These are phyloP conservation scores for Apiotrichum brassicae DNA, from an alignment of 1,284 basidiomycete genomes.

Conservation along the genomic window DNA sequence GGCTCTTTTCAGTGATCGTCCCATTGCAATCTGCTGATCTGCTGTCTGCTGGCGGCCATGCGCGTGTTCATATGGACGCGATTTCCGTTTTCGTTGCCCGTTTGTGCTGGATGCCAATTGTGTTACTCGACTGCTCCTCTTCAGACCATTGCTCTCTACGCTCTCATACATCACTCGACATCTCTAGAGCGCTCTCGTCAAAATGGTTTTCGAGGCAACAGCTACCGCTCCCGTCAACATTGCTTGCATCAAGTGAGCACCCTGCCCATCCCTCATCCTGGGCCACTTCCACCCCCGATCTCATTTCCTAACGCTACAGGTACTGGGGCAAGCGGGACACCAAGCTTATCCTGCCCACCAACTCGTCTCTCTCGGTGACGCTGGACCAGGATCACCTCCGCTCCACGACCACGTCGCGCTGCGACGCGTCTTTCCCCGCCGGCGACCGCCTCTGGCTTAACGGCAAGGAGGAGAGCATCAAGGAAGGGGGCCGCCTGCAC, in stretches of 20 bases:
- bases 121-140: too few species aligned
- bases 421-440: slow-evolving; percentile 64
- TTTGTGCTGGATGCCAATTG: too few species aligned
- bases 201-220: slow-evolving; percentile 69
- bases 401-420: slow-evolving; percentile 86
- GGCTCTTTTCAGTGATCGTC: too few species aligned
- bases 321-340: slow-evolving; percentile 99
- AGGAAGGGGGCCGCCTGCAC: slow-evolving; percentile 66
- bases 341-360: slow-evolving; percentile 90
- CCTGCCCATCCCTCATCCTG: not conserved
- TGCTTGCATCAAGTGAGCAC: slow-evolving; percentile 81
- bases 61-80: too few species aligned
- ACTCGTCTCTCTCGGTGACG: slow-evolving; percentile 94
- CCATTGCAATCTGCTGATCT: too few species aligned
- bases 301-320: slow-evolving; percentile 50
- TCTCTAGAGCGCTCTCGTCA: too few species aligned
- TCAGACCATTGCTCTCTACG: too few species aligned
- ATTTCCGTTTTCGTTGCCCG: too few species aligned
- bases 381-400: slow-evolving; percentile 93
- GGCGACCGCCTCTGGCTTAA: slow-evolving; percentile 88
- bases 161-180: too few species aligned
- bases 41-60: too few species aligned
- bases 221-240: slow-evolving; percentile 93
- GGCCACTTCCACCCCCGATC: too few species aligned
- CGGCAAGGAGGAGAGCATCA: slow-evolving; percentile 82